phyloP scores from a whole-genome alignment of 352 stramenopile species.

The Lagenidium giganteum region DNA sequence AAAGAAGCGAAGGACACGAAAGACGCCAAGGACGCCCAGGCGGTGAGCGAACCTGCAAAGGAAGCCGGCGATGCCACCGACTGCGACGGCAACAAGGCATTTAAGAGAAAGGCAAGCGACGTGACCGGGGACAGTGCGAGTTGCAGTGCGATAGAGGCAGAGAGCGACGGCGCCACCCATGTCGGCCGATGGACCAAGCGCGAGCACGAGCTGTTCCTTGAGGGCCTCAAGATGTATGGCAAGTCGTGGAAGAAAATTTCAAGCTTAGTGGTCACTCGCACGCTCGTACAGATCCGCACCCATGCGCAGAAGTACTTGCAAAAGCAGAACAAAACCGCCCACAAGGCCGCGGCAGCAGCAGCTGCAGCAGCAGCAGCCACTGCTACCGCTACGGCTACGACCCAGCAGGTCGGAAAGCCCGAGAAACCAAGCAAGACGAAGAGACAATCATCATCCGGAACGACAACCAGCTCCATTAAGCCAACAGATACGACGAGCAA shows the following conservation, averaged over 20 bases:
- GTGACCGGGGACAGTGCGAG: too few species aligned
- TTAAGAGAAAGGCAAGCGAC: too few species aligned
- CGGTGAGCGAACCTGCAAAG: too few species aligned
- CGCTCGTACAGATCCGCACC: constrained; percentile 94
- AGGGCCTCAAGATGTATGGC: constrained; percentile 80
- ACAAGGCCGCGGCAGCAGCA: constrained; percentile 30
- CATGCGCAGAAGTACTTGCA: constrained; percentile 97
- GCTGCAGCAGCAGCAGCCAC: constrained; percentile 7
- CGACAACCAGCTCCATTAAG: too few species aligned
- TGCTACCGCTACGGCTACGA: neutral
- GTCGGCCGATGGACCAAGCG: constrained; percentile 87
- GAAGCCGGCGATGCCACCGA: too few species aligned
- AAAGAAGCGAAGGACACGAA: too few species aligned
- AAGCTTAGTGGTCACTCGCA: constrained; percentile 70
- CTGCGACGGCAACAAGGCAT: too few species aligned
- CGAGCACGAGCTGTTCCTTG: constrained; percentile 86
- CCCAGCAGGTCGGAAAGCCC: constrained; percentile 1
- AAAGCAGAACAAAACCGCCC: constrained; percentile 65
- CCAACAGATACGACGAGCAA: too few species aligned
- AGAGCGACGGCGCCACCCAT: constrained; percentile 18
- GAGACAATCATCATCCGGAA: too few species aligned
- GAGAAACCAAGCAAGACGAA: too few species aligned
- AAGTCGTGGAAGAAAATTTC: constrained; percentile 92
- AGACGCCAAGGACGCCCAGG: too few species aligned
- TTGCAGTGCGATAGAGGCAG: too few species aligned